Evolutionary conservation across 768 basidiomycete genomes (phyloP).

Genomic region (Bullera alba): DNA sequence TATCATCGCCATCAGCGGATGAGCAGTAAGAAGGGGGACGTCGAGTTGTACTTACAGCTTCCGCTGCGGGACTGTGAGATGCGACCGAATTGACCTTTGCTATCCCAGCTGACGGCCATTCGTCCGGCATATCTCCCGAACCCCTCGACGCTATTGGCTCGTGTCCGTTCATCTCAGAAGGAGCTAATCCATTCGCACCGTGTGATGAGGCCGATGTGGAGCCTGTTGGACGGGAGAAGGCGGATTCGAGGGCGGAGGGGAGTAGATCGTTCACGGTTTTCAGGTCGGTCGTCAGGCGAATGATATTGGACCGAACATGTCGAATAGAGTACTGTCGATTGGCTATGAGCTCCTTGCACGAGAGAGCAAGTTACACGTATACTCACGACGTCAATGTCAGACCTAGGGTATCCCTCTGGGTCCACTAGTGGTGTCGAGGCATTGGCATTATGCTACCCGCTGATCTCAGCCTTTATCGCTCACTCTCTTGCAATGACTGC

Average conservation of each 20-base stretch:
- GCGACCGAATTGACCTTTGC: slow-evolving; percentile 77
- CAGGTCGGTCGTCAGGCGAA: slow-evolving; percentile 74
- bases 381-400: slow-evolving; percentile 67
- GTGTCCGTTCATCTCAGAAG: slow-evolving; percentile 28
- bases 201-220: slow-evolving; percentile 40
- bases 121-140: background rate
- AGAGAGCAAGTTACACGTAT: background rate
- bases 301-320: slow-evolving; percentile 60
- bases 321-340: slow-evolving; percentile 34
- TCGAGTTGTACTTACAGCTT: slow-evolving; percentile 56
- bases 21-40: slow-evolving; percentile 9
- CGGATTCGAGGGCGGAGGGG: slow-evolving; percentile 59
- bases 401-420: slow-evolving; percentile 77
- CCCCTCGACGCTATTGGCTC: slow-evolving; percentile 18
- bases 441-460: slow-evolving; percentile 20
- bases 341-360: background rate
- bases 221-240: slow-evolving; percentile 50
- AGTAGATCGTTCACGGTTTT: slow-evolving; percentile 60
- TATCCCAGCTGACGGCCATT: slow-evolving; percentile 48
- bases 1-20: background rate
- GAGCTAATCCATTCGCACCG: slow-evolving; percentile 8
- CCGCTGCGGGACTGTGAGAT: slow-evolving; percentile 70
- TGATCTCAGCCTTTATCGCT: background rate
- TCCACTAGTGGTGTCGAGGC: slow-evolving; percentile 67
- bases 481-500: background rate